Evolutionary conservation across 2,329 filamentous ascomycete genomes (phyloP).

Genomic region (Knufia fluminis): DNA sequence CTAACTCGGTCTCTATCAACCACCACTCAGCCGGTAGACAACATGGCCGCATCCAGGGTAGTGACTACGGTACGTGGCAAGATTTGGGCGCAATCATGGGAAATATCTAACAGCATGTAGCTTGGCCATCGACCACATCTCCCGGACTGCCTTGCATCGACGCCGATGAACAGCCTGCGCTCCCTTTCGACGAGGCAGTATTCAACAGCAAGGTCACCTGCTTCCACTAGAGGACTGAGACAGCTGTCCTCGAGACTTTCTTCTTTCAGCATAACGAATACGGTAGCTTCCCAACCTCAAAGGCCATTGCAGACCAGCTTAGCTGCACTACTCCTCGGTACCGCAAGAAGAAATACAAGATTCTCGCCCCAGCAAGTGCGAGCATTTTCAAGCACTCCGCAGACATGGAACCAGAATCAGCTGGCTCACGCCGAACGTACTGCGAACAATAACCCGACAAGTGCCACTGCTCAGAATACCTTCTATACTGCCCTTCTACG

Average conservation of each 20-base stretch:
- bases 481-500: constrained; percentile 88
- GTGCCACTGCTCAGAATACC: constrained; percentile 78
- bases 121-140: constrained; percentile 6
- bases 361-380: constrained; percentile 11
- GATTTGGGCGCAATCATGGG: not conserved
- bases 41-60: constrained; percentile 1
- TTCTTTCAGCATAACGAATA: not conserved
- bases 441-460: constrained; percentile 84
- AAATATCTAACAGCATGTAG: constrained; percentile 12
- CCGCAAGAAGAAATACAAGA: constrained; percentile 6
- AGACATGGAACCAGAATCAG: constrained; percentile 39
- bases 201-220: not conserved
- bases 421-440: constrained; percentile 81
- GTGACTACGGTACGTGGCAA: not conserved
- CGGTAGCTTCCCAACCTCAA: not conserved
- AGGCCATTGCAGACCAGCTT: constrained; percentile 6
- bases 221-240: constrained; percentile 7
- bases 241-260: constrained; percentile 8
- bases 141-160: constrained; percentile 10
- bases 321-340: constrained; percentile 14
- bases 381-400: constrained; percentile 16
- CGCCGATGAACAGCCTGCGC: constrained; percentile 14
- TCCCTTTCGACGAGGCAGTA: constrained; percentile 4
- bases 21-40: constrained; percentile 7
- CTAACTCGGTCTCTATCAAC: constrained; percentile 13